Conservation (phyloP, 768 basidiomycete genomes). For the Kwoniella sp. region DNA sequence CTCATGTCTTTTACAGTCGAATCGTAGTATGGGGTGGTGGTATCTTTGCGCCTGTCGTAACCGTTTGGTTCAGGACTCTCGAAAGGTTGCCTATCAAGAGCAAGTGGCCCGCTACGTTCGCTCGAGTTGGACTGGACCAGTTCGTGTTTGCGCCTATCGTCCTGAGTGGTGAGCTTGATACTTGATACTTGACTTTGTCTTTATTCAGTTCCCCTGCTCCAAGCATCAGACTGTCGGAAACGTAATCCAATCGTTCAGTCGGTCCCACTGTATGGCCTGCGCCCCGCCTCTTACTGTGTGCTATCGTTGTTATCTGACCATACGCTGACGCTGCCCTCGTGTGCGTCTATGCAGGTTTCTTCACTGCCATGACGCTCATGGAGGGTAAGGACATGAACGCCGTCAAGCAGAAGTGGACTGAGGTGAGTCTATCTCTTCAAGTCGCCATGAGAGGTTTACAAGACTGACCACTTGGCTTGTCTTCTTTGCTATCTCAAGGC, state of each 20-base stretch:
- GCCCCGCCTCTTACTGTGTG: no score
- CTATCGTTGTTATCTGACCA: background rate
- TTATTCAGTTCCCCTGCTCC: no score
- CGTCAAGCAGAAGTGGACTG: slow-evolving; percentile 61
- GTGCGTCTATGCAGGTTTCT: slow-evolving; percentile 58
- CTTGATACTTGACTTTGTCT: background rate
- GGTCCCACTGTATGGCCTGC: no score
- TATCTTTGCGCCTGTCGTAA: slow-evolving; percentile 78
- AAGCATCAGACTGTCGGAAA: no score
- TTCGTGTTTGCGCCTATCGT: slow-evolving; percentile 71
- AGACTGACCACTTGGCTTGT: background rate
- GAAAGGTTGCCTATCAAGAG: slow-evolving; percentile 67
- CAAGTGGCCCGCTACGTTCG: slow-evolving; percentile 40
- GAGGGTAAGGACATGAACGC: slow-evolving; percentile 69
- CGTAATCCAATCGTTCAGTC: no score
- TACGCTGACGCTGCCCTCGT: background rate
- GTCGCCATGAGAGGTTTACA: background rate
- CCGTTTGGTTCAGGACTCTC: slow-evolving; percentile 77
- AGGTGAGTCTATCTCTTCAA: slow-evolving; percentile 30
- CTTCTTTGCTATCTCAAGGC: no score
- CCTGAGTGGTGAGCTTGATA: slow-evolving; percentile 55
- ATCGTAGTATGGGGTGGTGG: slow-evolving; percentile 67
- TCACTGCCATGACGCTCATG: slow-evolving; percentile 75
- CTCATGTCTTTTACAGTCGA: slow-evolving; percentile 30
- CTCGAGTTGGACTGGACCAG: slow-evolving; percentile 77